These are phyloP conservation scores for Tieghemiomyces parasiticus DNA, from an alignment of 192 early-diverging fungal species.

Conservation along the genomic window DNA sequence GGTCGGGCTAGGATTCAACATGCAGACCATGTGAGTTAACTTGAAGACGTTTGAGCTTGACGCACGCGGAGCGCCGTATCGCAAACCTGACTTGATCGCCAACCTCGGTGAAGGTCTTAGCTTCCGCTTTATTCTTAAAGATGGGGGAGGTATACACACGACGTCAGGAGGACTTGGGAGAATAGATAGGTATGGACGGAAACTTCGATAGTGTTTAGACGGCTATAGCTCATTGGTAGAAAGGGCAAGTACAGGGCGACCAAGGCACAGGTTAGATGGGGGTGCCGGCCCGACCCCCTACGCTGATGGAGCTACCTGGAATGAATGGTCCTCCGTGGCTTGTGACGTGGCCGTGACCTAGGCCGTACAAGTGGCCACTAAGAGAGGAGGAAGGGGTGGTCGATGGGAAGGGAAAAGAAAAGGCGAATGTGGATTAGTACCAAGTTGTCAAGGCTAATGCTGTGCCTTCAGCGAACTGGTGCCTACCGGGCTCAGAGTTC, in stretches of 20 bases:
- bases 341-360: constrained; percentile 2
- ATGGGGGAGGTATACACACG: background rate
- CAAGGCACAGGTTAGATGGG: background rate
- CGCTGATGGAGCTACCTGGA: background rate
- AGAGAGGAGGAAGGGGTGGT: too few relatives aligned
- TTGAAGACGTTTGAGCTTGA: too few relatives aligned
- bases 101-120: too few relatives aligned
- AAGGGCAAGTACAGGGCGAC: too few relatives aligned
- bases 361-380: constrained; percentile 7
- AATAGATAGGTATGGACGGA: background rate
- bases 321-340: background rate
- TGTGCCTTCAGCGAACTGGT: background rate
- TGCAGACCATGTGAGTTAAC: too few relatives aligned
- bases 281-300: background rate
- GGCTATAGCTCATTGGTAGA: too few relatives aligned
- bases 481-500: too few relatives aligned
- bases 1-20: too few relatives aligned
- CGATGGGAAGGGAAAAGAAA: background rate
- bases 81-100: too few relatives aligned
- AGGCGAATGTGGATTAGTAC: background rate
- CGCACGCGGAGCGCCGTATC: too few relatives aligned
- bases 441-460: background rate
- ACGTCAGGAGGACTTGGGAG: background rate
- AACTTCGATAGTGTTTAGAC: too few relatives aligned
- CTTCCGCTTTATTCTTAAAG: background rate